Evolutionary conservation across 1,284 basidiomycete genomes (phyloP).

Genomic region (Fistulinella cinereoalba): DNA sequence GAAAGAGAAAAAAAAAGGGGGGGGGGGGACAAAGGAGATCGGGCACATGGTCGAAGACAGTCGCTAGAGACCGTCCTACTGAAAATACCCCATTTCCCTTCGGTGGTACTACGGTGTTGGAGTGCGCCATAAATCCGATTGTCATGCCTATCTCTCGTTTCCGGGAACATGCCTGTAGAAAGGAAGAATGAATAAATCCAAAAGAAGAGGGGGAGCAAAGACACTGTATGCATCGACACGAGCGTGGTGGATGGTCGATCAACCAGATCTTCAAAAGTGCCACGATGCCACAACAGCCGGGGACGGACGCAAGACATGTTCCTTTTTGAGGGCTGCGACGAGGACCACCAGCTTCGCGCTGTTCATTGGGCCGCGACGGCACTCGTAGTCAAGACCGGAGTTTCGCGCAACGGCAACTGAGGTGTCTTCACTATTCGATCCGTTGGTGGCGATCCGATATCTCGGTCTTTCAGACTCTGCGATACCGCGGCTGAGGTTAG

Average conservation of each 20-base stretch:
- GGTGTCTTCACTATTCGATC: constrained; percentile 54
- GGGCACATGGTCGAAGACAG: constrained; percentile 2
- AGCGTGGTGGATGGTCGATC: constrained; percentile 2
- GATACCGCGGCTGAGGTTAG: constrained; percentile 28
- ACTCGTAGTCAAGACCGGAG: constrained; percentile 54
- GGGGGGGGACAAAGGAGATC: constrained; percentile 3
- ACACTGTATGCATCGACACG: constrained; percentile 15
- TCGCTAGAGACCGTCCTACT: background rate
- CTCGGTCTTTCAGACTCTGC: constrained; percentile 38
- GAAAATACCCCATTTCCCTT: constrained; percentile 5
- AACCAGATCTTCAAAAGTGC: constrained; percentile 1
- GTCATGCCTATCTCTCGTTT: constrained; percentile 14
- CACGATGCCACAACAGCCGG: constrained; percentile 3
- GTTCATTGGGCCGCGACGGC: constrained; percentile 50
- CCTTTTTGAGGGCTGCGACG: background rate
- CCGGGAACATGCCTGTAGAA: constrained; percentile 40
- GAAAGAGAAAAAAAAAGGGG: constrained; percentile 1
- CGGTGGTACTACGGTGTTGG: constrained; percentile 10
- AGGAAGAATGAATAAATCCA: constrained; percentile 52
- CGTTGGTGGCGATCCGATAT: constrained; percentile 42
- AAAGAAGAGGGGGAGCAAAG: constrained; percentile 9
- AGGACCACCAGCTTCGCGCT: background rate
- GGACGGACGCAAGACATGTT: too few relatives aligned
- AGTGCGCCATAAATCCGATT: constrained; percentile 16
- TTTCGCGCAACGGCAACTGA: constrained; percentile 63